Percentiles rank a stretch among this genome's conserved stretches.
Evolutionary conservation across 1,284 basidiomycete genomes (phyloP).

Genomic region (Ganoderma sinense): DNA sequence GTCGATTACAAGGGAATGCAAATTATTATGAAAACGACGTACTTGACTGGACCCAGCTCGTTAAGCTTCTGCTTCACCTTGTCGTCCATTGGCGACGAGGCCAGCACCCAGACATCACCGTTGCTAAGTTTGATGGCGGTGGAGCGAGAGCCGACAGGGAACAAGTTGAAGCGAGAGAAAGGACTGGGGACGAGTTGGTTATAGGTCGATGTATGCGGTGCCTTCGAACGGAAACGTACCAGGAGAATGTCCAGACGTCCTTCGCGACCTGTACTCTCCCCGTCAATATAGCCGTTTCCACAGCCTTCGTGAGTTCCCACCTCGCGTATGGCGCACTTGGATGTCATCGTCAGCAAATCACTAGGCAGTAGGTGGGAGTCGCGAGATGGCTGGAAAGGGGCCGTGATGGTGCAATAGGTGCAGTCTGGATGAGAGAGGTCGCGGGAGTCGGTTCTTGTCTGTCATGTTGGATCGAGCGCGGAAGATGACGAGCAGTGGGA

Average conservation of each 20-base stretch:
- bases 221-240: slow-evolving; percentile 45
- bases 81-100: slow-evolving; percentile 81
- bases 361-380: neutral
- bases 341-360: neutral
- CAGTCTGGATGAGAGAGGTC: neutral
- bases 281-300: neutral
- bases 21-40: neutral
- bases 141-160: slow-evolving; percentile 83
- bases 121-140: slow-evolving; percentile 82
- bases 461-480: neutral
- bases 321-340: slow-evolving; percentile 14
- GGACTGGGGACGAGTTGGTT: slow-evolving; percentile 52
- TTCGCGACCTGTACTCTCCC: slow-evolving; percentile 55
- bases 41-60: slow-evolving; percentile 59
- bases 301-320: neutral
- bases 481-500: neutral
- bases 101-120: slow-evolving; percentile 85
- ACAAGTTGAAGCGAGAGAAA: slow-evolving; percentile 70
- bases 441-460: neutral
- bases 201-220: neutral
- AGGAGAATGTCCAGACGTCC: slow-evolving; percentile 79
- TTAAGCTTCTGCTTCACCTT: slow-evolving; percentile 79
- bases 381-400: neutral
- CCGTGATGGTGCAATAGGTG: neutral
- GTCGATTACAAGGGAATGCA: neutral